Conservation (phyloP, 2,329 filamentous ascomycete species). For the Dendrostoma leiphaemia region DNA sequence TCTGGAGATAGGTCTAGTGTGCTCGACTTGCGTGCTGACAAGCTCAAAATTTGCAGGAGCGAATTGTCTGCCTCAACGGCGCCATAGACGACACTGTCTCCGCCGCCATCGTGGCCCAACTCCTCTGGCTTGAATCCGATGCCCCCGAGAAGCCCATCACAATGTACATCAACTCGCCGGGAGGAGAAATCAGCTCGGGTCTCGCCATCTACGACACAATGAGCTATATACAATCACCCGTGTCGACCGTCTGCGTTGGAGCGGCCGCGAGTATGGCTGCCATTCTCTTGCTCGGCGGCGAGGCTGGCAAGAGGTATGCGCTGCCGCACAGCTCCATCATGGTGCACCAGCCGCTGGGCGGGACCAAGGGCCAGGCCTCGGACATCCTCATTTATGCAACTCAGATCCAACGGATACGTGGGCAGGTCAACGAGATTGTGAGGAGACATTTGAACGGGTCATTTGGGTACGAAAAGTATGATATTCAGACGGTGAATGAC, state of each 20-base stretch:
- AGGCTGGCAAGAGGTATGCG: conserved; percentile 80
- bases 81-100: conserved; percentile 86
- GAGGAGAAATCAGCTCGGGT: conserved; percentile 84
- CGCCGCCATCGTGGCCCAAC: conserved; percentile 91
- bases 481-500: conserved; percentile 80
- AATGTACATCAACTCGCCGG: conserved; percentile 96
- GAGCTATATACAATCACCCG: conserved; percentile 90
- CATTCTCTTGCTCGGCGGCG: conserved; percentile 81
- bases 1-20: too few relatives aligned
- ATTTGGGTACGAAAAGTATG: conserved; percentile 72
- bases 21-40: too few relatives aligned
- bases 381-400: conserved; percentile 98
- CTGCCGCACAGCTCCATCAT: conserved; percentile 94
- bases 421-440: conserved; percentile 89
- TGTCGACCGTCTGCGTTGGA: conserved; percentile 92
- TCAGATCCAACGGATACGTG: conserved; percentile 85
- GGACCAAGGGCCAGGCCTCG: conserved; percentile 61
- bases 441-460: conserved; percentile 77
- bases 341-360: conserved; percentile 92
- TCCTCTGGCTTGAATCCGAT: conserved; percentile 97
- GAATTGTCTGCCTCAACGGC: conserved; percentile 91
- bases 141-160: conserved; percentile 92
- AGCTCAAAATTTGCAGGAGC: too few relatives aligned
- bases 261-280: conserved; percentile 95
- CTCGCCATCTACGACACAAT: conserved; percentile 98